phyloP scores from a whole-genome alignment of 2,329 filamentous ascomycete species.

The Ophioceras dolichostomum region DNA sequence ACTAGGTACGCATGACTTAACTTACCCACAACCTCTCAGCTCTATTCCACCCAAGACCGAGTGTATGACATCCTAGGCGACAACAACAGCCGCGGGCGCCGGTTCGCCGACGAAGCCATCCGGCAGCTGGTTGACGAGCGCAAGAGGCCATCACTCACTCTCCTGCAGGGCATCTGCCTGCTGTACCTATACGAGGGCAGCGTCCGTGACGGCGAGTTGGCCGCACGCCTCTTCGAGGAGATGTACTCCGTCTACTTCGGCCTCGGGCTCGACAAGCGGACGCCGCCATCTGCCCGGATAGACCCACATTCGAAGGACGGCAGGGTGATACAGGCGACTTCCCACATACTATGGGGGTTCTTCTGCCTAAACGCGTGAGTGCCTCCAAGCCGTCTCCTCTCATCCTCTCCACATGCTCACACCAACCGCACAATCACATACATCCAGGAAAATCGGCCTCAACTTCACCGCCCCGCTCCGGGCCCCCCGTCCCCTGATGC shows the following conservation, averaged over 20 bases:
- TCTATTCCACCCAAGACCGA: slow-evolving; percentile 1
- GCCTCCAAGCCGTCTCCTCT: background rate
- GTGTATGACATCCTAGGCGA: slow-evolving; percentile 1
- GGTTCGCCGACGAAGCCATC: slow-evolving; percentile 4
- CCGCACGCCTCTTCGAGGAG: background rate
- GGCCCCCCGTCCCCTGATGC: background rate
- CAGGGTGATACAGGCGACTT: slow-evolving; percentile 5
- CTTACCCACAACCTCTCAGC: too few relatives aligned
- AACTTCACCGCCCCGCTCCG: background rate
- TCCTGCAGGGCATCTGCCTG: slow-evolving; percentile 9
- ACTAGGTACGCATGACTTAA: too few relatives aligned
- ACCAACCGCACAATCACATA: background rate
- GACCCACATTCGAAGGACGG: background rate
- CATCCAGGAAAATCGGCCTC: background rate
- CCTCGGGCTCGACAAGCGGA: background rate
- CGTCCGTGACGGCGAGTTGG: slow-evolving; percentile 4
- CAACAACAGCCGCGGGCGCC: background rate
- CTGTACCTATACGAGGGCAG: slow-evolving; percentile 9
- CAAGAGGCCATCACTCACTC: slow-evolving; percentile 3
- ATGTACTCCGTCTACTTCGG: background rate
- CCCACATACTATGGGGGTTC: slow-evolving; percentile 10
- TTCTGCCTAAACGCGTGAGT: slow-evolving; percentile 12
- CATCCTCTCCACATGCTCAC: background rate
- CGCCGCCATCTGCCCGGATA: background rate
- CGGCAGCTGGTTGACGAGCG: slow-evolving; percentile 2